phyloP scores from a whole-genome alignment of 805 yeast genomes.

The Candida krabiensis region DNA sequence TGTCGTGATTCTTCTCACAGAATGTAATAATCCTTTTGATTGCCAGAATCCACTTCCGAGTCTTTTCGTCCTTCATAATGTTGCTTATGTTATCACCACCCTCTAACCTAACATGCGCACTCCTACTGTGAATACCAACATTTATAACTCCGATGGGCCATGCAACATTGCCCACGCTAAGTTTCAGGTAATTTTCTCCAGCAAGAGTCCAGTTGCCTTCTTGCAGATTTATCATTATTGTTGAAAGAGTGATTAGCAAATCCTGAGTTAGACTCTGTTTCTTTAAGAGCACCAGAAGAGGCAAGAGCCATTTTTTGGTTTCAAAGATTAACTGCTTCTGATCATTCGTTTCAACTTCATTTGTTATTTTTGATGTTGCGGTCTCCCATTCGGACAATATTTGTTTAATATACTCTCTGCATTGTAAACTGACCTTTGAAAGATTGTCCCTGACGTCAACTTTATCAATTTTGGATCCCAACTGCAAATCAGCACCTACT shows the following conservation, averaged over 20 bases:
- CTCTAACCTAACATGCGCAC: slow-evolving; percentile 57
- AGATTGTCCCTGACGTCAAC: slow-evolving; percentile 35
- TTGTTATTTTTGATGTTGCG: slow-evolving; percentile 8
- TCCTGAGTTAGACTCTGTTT: slow-evolving; percentile 38
- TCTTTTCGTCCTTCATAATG: slow-evolving; percentile 75
- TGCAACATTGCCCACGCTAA: slow-evolving; percentile 84
- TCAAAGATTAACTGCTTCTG: slow-evolving; percentile 36
- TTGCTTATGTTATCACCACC: slow-evolving; percentile 49
- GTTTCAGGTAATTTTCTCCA: slow-evolving; percentile 65
- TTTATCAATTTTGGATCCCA: slow-evolving; percentile 16
- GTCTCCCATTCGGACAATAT: slow-evolving; percentile 42
- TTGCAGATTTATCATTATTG: slow-evolving; percentile 64
- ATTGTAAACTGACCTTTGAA: slow-evolving; percentile 37
- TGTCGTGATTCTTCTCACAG: too few relatives aligned
- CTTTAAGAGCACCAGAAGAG: slow-evolving; percentile 55
- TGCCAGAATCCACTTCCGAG: slow-evolving; percentile 75
- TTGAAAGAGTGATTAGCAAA: slow-evolving; percentile 53
- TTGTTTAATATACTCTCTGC: slow-evolving; percentile 47
- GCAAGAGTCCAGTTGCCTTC: slow-evolving; percentile 49
- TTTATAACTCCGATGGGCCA: slow-evolving; percentile 89
- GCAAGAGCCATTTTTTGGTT: slow-evolving; percentile 49
- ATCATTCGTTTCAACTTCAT: slow-evolving; percentile 14
- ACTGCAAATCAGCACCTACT: neutral
- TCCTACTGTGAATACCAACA: slow-evolving; percentile 78
- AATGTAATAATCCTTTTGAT: slow-evolving; percentile 72